phyloP scores from a whole-genome alignment of 139 green algal genomes.

The Chlorella vulgaris region DNA sequence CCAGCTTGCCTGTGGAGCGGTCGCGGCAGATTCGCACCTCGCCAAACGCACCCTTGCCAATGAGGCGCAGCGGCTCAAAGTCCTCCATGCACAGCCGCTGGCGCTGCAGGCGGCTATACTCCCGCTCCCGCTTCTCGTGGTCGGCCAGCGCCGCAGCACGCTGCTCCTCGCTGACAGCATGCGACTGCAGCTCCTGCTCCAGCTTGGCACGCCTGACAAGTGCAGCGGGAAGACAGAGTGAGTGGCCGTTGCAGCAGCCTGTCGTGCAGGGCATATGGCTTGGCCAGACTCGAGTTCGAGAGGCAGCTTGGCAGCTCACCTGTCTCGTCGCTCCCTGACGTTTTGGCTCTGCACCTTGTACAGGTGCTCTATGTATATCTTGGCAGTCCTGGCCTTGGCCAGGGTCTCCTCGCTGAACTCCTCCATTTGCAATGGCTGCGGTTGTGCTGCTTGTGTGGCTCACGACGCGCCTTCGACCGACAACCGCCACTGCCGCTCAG shows the following conservation, averaged over 20 bases:
- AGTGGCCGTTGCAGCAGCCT: neutral
- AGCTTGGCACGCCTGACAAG: conserved; percentile 68
- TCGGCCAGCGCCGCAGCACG: conserved; percentile 58
- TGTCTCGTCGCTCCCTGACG: conserved; percentile 71
- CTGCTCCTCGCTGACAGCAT: conserved; percentile 68
- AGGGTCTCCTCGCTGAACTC: conserved; percentile 50
- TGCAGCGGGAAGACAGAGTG: neutral
- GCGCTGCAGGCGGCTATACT: conserved; percentile 86
- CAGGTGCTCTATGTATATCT: conserved; percentile 94
- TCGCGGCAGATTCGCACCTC: conserved; percentile 93
- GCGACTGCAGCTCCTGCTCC: conserved; percentile 69
- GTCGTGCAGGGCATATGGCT: neutral
- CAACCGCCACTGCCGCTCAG: no score
- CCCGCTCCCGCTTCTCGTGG: conserved; percentile 74
- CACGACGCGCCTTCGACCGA: no score
- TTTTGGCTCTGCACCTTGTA: conserved; percentile 86
- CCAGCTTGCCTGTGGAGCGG: conserved; percentile 78
- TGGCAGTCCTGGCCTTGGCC: conserved; percentile 73
- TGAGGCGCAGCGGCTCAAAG: conserved; percentile 96
- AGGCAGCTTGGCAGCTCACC: conserved; percentile 50
- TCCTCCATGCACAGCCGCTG: conserved; percentile 84
- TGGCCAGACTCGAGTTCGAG: no score
- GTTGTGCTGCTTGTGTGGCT: no score
- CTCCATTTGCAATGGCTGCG: no score
- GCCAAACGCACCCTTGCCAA: conserved; percentile 95